Evolutionary conservation across 2,329 filamentous ascomycete genomes (phyloP), one percentile per base, ranked within the genome.

Genomic region (Zasmidium angulare): DNA sequence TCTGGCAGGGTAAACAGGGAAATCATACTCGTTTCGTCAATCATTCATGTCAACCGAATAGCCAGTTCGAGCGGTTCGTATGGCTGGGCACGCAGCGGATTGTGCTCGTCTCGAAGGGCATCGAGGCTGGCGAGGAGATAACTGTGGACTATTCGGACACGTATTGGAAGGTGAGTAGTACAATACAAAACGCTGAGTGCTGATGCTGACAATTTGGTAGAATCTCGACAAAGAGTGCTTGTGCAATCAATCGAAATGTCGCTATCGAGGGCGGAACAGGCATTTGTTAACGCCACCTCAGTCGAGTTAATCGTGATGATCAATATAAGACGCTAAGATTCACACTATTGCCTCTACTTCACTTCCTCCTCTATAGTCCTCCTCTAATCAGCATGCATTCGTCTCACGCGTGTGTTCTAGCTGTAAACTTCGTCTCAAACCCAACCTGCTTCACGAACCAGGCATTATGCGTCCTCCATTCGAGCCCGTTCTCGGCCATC

Each of bases 1-100:
- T 86, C 56, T 86, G 79, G 76, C 83, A 86, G 66, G 83, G 82
- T 0, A 71, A 72, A 55, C 77, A 79, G 68, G 81, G 83, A 2
- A 86, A 86, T 65, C 84, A 82, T 63, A 85, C 83, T 1, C 75
- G 82, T 0, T 86, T 86, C 64, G 79, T 85, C 46, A 86, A 85
- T 67, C 80, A 86, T 65, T 84, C 81, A 48, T 86, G 83, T 68
- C 78, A 79, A 17, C 79, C 83, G 1, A 86, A 86, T 62, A 79
- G 79, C 54, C 82, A 84, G 66, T 84, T 83, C 49, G 78, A 84
- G 63, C 76, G 77, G 10, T 85, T 86, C 66, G 76, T 77, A n/a
- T 85, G 84, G 83, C 66, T 82, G 19, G 80, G 83, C 21, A 79
- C 77, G 3, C 81, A 86, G 69, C 74, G 81, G 12, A 80, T 85